Percentiles rank a stretch among this genome's conserved stretches.
Evolutionary conservation across 2,329 filamentous ascomycete species (phyloP).

Genomic region (Colletotrichum neosansevieriae): DNA sequence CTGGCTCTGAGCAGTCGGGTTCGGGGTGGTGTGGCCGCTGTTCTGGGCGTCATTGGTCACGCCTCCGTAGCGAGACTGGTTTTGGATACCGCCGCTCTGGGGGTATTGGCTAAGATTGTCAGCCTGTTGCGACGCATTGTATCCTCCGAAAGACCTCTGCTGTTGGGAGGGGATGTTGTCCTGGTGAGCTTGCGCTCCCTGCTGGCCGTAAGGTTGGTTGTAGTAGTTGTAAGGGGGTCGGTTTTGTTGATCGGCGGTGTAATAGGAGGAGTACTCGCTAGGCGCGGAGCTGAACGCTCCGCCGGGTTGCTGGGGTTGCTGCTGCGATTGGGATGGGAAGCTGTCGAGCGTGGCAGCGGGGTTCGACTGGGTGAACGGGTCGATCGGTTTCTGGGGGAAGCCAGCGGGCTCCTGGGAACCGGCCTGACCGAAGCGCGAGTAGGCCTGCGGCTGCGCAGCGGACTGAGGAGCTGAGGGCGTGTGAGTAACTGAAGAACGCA

Average conservation of each 20-base stretch:
- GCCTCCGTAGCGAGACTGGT: slow-evolving; percentile 69
- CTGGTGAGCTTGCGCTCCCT: slow-evolving; percentile 74
- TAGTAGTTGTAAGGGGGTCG: slow-evolving; percentile 85
- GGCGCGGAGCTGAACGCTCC: slow-evolving; percentile 80
- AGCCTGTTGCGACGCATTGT: slow-evolving; percentile 71
- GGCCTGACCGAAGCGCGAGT: slow-evolving; percentile 75
- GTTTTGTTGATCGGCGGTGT: slow-evolving; percentile 79
- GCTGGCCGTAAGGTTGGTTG: slow-evolving; percentile 68
- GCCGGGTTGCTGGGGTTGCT: slow-evolving; percentile 69
- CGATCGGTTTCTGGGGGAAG: slow-evolving; percentile 83
- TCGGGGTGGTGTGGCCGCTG: slow-evolving; percentile 92
- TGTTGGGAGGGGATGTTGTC: slow-evolving; percentile 78
- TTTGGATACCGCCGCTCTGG: slow-evolving; percentile 74
- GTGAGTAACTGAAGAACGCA: slow-evolving; percentile 29
- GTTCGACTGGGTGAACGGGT: slow-evolving; percentile 85
- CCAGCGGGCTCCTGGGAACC: slow-evolving; percentile 71
- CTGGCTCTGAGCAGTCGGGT: slow-evolving; percentile 74
- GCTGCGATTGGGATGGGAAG: slow-evolving; percentile 65
- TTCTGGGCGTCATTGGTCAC: slow-evolving; percentile 78
- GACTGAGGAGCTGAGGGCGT: slow-evolving; percentile 53
- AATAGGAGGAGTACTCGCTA: slow-evolving; percentile 87
- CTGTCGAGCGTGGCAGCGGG: slow-evolving; percentile 64
- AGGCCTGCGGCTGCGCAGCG: slow-evolving; percentile 72
- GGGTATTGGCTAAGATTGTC: slow-evolving; percentile 78
- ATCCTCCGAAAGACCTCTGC: slow-evolving; percentile 83